phyloP scores from a whole-genome alignment of 371 early-diverging fungal species.

The Fennellomyces sp. region DNA sequence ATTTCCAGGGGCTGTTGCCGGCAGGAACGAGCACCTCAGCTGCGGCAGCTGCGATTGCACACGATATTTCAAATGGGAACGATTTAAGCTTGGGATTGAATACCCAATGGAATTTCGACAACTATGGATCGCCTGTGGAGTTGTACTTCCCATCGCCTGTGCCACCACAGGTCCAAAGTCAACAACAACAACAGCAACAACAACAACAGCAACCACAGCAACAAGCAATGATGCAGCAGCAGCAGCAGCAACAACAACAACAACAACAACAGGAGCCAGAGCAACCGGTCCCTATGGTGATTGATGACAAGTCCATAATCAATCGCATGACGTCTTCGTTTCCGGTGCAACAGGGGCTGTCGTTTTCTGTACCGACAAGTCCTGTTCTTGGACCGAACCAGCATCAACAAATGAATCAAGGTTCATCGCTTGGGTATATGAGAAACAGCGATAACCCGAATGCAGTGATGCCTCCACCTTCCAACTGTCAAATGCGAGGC shows the following conservation, averaged over 20 bases:
- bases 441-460: constrained; percentile 16
- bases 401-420: not conserved
- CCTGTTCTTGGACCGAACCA: constrained; percentile 23
- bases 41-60: constrained; percentile 8
- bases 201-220: constrained; percentile 2
- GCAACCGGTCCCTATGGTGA: constrained; percentile 13
- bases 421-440: not conserved
- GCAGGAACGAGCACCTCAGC: not conserved
- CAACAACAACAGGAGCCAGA: constrained; percentile 14
- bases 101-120: constrained; percentile 18
- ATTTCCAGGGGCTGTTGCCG: constrained; percentile 10
- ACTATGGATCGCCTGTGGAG: constrained; percentile 15
- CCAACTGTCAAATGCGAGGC: constrained; percentile 19
- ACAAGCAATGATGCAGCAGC: constrained; percentile 12
- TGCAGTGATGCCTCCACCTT: constrained; percentile 43
- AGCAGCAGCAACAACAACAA: constrained; percentile 3
- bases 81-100: constrained; percentile 1
- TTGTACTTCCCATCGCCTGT: constrained; percentile 19
- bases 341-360: constrained; percentile 15
- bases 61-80: constrained; percentile 10
- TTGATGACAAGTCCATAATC: constrained; percentile 14
- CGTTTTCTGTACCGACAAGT: constrained; percentile 29
- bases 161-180: constrained; percentile 12
- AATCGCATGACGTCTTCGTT: constrained; percentile 15
- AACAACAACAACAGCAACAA: constrained; percentile 20